Percentiles rank a stretch among this genome's conserved stretches.
phyloP scores from a whole-genome alignment of 2,329 filamentous ascomycete species.

The Epichloe coenophiala region DNA sequence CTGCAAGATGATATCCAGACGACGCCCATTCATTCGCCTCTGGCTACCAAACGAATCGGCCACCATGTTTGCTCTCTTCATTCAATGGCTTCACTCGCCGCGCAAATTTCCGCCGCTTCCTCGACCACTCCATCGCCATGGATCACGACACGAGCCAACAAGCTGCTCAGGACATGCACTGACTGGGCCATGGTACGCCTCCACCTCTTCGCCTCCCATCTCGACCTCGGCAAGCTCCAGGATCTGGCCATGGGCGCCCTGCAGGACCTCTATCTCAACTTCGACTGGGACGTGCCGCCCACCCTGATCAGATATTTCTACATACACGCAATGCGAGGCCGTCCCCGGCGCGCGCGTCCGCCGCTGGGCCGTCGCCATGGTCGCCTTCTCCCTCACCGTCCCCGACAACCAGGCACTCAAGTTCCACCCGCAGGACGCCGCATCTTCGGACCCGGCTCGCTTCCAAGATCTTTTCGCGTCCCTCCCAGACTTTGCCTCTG shows the following conservation, averaged over 20 bases:
- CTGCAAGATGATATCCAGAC: slow-evolving; percentile 22
- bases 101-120: slow-evolving; percentile 26
- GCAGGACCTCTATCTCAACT: slow-evolving; percentile 44
- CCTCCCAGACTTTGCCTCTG: slow-evolving; percentile 32
- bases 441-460: slow-evolving; percentile 17
- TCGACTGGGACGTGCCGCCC: slow-evolving; percentile 44
- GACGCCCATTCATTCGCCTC: slow-evolving; percentile 20
- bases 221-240: slow-evolving; percentile 36
- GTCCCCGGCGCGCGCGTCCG: slow-evolving; percentile 37
- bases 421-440: slow-evolving; percentile 16
- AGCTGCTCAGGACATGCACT: slow-evolving; percentile 27
- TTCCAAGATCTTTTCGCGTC: slow-evolving; percentile 30
- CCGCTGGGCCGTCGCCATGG: slow-evolving; percentile 47
- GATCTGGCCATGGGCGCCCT: slow-evolving; percentile 44
- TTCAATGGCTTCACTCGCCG: slow-evolving; percentile 36
- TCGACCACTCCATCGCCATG: slow-evolving; percentile 26
- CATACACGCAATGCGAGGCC: slow-evolving; percentile 39
- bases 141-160: slow-evolving; percentile 17
- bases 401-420: slow-evolving; percentile 14
- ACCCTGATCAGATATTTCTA: slow-evolving; percentile 39
- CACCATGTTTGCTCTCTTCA: slow-evolving; percentile 39
- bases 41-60: slow-evolving; percentile 34
- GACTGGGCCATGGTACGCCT: slow-evolving; percentile 43
- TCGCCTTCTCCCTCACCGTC: slow-evolving; percentile 38
- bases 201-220: slow-evolving; percentile 42